These are phyloP conservation scores for Dovyalis caffra DNA, from an alignment of 345 rosid species.

Conservation along the genomic window DNA sequence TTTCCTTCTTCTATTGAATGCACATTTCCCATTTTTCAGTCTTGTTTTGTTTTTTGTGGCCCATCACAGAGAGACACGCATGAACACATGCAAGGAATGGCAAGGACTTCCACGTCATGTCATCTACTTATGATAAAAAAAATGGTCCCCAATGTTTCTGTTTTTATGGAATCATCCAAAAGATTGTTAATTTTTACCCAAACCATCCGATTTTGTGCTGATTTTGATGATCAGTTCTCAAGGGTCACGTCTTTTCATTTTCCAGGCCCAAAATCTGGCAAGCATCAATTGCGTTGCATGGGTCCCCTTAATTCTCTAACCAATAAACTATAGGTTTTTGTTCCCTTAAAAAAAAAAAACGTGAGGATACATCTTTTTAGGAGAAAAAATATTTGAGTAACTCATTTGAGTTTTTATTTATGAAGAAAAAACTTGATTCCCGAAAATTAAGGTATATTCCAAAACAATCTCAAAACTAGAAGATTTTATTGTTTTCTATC, in stretches of 20 bases:
- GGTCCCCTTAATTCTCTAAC: not conserved
- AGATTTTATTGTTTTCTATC: no score
- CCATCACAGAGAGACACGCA: not conserved
- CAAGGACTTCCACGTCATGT: not conserved
- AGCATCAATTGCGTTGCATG: not conserved
- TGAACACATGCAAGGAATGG: not conserved
- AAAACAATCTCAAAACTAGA: no score
- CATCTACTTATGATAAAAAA: not conserved
- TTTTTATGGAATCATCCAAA: slow-evolving; percentile 6
- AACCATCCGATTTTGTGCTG: not conserved
- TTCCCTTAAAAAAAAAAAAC: no score
- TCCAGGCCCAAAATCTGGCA: not conserved
- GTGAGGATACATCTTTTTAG: no score
- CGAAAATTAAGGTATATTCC: no score
- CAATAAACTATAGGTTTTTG: no score
- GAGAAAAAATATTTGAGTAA: no score
- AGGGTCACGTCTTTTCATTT: not conserved
- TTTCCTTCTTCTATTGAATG: not conserved
- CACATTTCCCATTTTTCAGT: not conserved
- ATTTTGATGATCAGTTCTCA: not conserved
- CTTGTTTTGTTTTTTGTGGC: not conserved
- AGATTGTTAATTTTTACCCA: not conserved
- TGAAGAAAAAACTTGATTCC: no score
- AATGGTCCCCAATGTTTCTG: not conserved
- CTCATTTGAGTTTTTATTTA: no score